A percentile compares a stretch with the other conserved stretches of the same genome.
Evolutionary conservation across 2,329 filamentous ascomycete species (phyloP).

Genomic region (Fusarium anguioides): DNA sequence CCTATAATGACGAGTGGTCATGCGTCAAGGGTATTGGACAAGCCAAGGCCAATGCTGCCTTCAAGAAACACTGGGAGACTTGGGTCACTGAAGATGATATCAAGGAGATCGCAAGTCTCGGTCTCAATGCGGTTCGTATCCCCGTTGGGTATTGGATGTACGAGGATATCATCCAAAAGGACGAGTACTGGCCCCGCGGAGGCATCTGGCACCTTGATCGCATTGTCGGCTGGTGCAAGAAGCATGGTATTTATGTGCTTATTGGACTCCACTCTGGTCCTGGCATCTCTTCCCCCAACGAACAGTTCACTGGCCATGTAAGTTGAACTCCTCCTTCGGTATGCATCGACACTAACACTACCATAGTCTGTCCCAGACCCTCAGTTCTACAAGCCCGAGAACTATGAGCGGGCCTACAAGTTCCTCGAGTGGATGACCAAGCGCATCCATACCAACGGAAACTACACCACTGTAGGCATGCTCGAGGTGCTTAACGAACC

Average conservation of each 20-base stretch:
- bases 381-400: constrained; percentile 66
- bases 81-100: constrained; percentile 43
- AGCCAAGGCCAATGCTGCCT: constrained; percentile 35
- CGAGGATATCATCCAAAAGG: constrained; percentile 38
- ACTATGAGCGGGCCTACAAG: constrained; percentile 65
- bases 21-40: constrained; percentile 44
- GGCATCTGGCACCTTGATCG: constrained; percentile 44
- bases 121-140: constrained; percentile 43
- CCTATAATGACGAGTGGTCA: constrained; percentile 42
- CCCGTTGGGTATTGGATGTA: constrained; percentile 46
- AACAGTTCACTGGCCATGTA: constrained; percentile 46
- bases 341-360: accelerated
- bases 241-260: constrained; percentile 40
- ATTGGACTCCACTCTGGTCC: constrained; percentile 43
- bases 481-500: constrained; percentile 70
- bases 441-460: constrained; percentile 60
- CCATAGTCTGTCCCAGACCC: constrained; percentile 38
- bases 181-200: constrained; percentile 39
- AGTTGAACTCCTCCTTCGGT: neutral
- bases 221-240: constrained; percentile 43
- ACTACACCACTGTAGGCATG: constrained; percentile 68
- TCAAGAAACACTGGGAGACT: constrained; percentile 42
- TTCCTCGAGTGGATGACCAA: constrained; percentile 68
- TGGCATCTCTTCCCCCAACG: constrained; percentile 35
- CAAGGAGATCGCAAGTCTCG: constrained; percentile 38